phyloP scores from a whole-genome alignment of 441 rosid species.

The Biscutella auriculata region DNA sequence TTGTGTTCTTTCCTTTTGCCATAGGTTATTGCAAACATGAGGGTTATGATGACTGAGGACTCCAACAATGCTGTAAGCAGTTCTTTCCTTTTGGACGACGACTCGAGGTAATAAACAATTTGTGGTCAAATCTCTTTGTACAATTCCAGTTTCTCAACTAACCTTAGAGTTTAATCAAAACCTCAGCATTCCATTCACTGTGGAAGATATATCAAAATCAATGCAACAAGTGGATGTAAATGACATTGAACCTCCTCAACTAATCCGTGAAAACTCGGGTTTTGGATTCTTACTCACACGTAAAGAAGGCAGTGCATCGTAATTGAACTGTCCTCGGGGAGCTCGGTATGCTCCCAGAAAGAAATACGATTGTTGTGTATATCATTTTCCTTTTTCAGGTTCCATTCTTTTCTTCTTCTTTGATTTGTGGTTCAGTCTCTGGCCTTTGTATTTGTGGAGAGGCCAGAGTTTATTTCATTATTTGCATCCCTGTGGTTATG shows the following conservation, averaged over 20 bases:
- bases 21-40: slow-evolving; percentile 91
- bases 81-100: slow-evolving; percentile 91
- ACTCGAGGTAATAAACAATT: slow-evolving; percentile 50
- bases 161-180: neutral
- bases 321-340: neutral
- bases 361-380: slow-evolving; percentile 21
- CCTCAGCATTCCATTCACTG: slow-evolving; percentile 84
- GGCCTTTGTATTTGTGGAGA: slow-evolving; percentile 17
- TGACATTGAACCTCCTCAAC: slow-evolving; percentile 71
- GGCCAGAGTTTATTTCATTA: slow-evolving; percentile 17
- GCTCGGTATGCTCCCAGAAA: neutral
- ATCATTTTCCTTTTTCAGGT: neutral
- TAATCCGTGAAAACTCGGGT: slow-evolving; percentile 76
- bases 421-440: slow-evolving; percentile 18
- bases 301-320: slow-evolving; percentile 33
- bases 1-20: neutral
- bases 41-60: slow-evolving; percentile 90
- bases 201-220: slow-evolving; percentile 91
- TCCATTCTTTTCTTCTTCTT: slow-evolving; percentile 17
- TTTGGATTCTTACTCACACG: slow-evolving; percentile 78
- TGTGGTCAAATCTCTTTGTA: neutral
- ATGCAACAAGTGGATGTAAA: slow-evolving; percentile 80
- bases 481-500: slow-evolving; percentile 27
- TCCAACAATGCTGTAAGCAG: slow-evolving; percentile 83
- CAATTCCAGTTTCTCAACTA: slow-evolving; percentile 3